Evolutionary conservation across 108 stramenopile species (phyloP), one percentile per base, ranked within the genome.

Genomic region (Poteriospumella lacustris): DNA sequence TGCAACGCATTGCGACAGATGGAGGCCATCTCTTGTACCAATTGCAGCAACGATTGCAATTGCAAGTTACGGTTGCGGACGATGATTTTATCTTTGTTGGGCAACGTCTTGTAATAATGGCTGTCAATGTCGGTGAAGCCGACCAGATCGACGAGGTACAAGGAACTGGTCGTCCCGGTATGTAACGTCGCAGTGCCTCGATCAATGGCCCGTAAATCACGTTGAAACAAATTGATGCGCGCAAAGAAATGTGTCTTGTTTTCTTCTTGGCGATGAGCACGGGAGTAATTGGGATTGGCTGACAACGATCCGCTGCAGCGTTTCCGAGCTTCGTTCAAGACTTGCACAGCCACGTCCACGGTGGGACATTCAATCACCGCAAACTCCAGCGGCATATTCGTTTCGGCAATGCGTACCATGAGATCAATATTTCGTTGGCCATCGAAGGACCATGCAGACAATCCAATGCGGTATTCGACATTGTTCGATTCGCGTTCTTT

Each of bases 211-310:
- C n/a, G n/a, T n/a, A n/a, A n/a, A n/a, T n/a, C n/a, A n/a, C n/a
- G n/a, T 52, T 52, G 47, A 15, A 19, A 19, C 19, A 52, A 19
- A 52, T 19, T 52, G 36, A 64, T 33, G 36, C 60, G 60, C 36
- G 36, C 28, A 24, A 64, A 64, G 31, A 31, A 64, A 64, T 64
- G 60, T n/a, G n/a, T n/a, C n/a, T n/a, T n/a, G n/a, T n/a, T n/a
- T n/a, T n/a, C n/a, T n/a, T n/a, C n/a, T n/a, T n/a, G n/a, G n/a
- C n/a, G n/a, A n/a, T n/a, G n/a, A n/a, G n/a, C n/a, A n/a, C n/a
- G n/a, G 36, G 29, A 31, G 5, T 3, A 31, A 5, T 34, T 64
- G 9, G 31, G 15, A 64, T 64, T 64, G 15, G 52, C 52, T n/a
- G n/a, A n/a, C n/a, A n/a, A n/a, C n/a, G n/a, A n/a, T n/a, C n/a